Evolutionary conservation across 202 grass and related monocot genomes (phyloP).

Genomic region (Cymbopogon flexuosus): DNA sequence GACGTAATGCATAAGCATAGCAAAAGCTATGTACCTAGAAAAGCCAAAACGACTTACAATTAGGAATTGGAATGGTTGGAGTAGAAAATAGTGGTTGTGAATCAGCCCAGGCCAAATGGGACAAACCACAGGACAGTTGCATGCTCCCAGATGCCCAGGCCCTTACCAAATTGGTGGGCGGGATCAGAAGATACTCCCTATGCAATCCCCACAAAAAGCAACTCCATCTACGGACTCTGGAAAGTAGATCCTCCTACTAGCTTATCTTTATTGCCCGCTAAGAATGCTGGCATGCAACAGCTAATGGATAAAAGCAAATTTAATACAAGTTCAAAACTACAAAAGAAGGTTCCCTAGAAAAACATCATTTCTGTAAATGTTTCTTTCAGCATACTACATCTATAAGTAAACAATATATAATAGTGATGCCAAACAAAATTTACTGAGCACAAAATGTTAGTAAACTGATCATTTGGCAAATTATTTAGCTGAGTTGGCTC

Average conservation of each 20-base stretch:
- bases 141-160: not conserved
- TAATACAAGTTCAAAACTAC: not conserved
- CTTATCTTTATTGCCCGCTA: not conserved
- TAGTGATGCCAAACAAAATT: not conserved
- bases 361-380: not conserved
- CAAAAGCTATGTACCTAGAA: not conserved
- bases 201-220: not conserved
- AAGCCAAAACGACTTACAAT: not conserved
- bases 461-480: constrained; percentile 13
- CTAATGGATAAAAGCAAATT: not conserved
- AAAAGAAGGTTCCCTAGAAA: not conserved
- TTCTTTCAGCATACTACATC: not conserved
- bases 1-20: too few species aligned
- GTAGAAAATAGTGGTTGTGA: not conserved
- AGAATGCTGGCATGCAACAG: not conserved
- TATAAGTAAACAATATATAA: not conserved
- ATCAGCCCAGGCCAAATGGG: not conserved
- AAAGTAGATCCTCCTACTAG: not conserved
- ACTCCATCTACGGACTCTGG: not conserved
- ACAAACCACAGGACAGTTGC: not conserved
- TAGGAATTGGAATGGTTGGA: not conserved
- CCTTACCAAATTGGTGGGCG: not conserved
- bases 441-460: not conserved
- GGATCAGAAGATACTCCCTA: not conserved
- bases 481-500: not conserved